Evolutionary conservation across 1,139 yeast species (phyloP).

Genomic region (Debaryomycetaceae sp.): DNA sequence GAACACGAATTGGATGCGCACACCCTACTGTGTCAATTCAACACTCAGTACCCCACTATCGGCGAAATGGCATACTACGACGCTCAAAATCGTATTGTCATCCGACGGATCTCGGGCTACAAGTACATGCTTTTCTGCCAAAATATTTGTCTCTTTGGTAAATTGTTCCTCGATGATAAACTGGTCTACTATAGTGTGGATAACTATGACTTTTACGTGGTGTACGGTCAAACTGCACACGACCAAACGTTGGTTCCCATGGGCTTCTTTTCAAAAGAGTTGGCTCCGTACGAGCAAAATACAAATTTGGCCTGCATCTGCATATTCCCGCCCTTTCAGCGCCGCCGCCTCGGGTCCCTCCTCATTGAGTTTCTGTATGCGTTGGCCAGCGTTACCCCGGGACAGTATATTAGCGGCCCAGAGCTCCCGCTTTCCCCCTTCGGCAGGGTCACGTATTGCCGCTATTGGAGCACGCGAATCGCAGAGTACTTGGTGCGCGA

Average conservation of each 20-base stretch:
- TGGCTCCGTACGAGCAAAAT: constrained; percentile 71
- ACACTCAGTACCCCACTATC: constrained; percentile 26
- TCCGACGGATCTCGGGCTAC: constrained; percentile 58
- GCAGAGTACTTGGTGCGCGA: constrained; percentile 10
- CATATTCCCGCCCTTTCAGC: constrained; percentile 86
- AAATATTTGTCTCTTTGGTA: constrained; percentile 73
- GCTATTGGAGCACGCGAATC: constrained; percentile 60
- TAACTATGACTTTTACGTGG: constrained; percentile 67
- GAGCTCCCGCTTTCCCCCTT: constrained; percentile 81
- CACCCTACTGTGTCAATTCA: constrained; percentile 29
- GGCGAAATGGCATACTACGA: constrained; percentile 68
- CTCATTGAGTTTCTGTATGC: constrained; percentile 77
- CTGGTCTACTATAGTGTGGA: constrained; percentile 76
- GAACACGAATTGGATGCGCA: constrained; percentile 32
- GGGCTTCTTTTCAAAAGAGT: constrained; percentile 90
- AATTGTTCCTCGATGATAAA: constrained; percentile 83
- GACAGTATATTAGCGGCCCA: constrained; percentile 63
- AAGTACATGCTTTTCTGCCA: constrained; percentile 63
- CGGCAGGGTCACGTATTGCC: constrained; percentile 62
- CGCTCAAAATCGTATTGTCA: constrained; percentile 32
- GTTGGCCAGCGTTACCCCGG: constrained; percentile 43
- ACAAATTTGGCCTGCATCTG: constrained; percentile 81
- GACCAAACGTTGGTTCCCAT: constrained; percentile 35
- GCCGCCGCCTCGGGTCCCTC: constrained; percentile 64
- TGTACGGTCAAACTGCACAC: constrained; percentile 32